Conservation (phyloP, 805 yeast genomes). For the Pichia nanzhaoensis region DNA sequence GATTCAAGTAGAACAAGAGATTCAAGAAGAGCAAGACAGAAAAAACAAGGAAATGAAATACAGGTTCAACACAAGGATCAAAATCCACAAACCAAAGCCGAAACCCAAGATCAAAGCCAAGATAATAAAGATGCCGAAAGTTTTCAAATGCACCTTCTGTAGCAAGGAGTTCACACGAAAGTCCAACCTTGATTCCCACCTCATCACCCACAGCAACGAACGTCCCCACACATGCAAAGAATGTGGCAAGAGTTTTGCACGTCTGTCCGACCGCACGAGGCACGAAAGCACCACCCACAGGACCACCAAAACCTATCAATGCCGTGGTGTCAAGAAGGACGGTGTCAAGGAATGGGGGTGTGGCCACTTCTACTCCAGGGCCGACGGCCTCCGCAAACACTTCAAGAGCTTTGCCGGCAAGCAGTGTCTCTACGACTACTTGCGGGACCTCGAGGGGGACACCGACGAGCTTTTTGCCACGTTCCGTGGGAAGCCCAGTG, state of each 20-base stretch:
- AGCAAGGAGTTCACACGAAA: constrained; percentile 7
- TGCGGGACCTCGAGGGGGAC: constrained; percentile 3
- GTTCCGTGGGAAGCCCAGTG: constrained; percentile 5
- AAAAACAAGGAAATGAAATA: not conserved
- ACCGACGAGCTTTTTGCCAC: constrained; percentile 5
- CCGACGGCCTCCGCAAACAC: constrained; percentile 12
- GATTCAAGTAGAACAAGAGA: too few relatives aligned
- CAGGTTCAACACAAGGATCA: not conserved
- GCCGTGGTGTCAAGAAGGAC: constrained; percentile 6
- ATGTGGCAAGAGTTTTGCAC: constrained; percentile 11
- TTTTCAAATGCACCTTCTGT: constrained; percentile 6
- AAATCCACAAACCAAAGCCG: not conserved
- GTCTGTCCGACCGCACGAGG: constrained; percentile 8
- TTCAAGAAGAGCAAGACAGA: not conserved
- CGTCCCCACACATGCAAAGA: constrained; percentile 6
- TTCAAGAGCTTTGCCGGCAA: constrained; percentile 9
- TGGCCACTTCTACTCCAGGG: constrained; percentile 10
- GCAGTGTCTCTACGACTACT: constrained; percentile 7
- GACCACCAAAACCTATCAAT: constrained; percentile 7
- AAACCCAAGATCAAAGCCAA: not conserved
- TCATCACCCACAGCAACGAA: constrained; percentile 7
- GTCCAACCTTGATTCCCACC: constrained; percentile 11
- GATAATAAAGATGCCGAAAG: not conserved
- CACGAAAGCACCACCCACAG: constrained; percentile 9
- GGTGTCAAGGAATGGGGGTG: constrained; percentile 11